phyloP scores from a whole-genome alignment of 78 protist genomes.

The Dictyostelium intermedium region DNA sequence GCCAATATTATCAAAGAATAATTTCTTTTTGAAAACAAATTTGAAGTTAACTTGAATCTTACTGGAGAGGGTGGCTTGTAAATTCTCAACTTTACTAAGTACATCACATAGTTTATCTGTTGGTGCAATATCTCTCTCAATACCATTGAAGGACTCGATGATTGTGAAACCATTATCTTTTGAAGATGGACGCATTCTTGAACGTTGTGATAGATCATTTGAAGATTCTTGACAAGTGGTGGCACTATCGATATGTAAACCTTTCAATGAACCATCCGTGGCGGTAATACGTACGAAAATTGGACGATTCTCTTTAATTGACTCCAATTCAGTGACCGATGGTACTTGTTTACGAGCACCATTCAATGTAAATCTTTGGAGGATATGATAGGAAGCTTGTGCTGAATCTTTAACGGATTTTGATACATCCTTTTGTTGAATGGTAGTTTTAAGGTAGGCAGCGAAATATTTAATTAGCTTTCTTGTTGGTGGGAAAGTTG shows the following conservation, averaged over 20 bases:
- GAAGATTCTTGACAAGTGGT: slow-evolving; percentile 50
- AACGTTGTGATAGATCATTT: slow-evolving; percentile 42
- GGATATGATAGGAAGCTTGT: not conserved
- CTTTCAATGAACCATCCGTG: slow-evolving; percentile 49
- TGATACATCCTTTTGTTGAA: slow-evolving; percentile 9
- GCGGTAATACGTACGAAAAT: slow-evolving; percentile 53
- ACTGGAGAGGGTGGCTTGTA: slow-evolving; percentile 41
- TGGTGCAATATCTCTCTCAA: slow-evolving; percentile 54
- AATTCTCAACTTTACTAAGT: slow-evolving; percentile 38
- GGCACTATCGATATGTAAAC: slow-evolving; percentile 66
- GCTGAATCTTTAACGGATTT: slow-evolving; percentile 68
- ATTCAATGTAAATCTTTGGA: slow-evolving; percentile 40
- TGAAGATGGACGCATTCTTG: slow-evolving; percentile 9
- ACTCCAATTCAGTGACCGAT: slow-evolving; percentile 50
- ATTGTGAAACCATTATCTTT: slow-evolving; percentile 57
- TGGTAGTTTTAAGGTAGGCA: slow-evolving; percentile 39
- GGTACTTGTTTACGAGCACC: slow-evolving; percentile 64
- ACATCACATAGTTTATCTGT: slow-evolving; percentile 62
- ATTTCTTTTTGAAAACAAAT: slow-evolving; percentile 47
- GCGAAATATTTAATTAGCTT: slow-evolving; percentile 35
- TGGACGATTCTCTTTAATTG: slow-evolving; percentile 67
- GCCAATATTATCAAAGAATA: slow-evolving; percentile 20
- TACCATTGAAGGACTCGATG: slow-evolving; percentile 59
- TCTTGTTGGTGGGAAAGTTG: slow-evolving; percentile 65
- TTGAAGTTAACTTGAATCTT: slow-evolving; percentile 52